Conservation (phyloP, 345 rosid genomes). For the Camelina neglecta region DNA sequence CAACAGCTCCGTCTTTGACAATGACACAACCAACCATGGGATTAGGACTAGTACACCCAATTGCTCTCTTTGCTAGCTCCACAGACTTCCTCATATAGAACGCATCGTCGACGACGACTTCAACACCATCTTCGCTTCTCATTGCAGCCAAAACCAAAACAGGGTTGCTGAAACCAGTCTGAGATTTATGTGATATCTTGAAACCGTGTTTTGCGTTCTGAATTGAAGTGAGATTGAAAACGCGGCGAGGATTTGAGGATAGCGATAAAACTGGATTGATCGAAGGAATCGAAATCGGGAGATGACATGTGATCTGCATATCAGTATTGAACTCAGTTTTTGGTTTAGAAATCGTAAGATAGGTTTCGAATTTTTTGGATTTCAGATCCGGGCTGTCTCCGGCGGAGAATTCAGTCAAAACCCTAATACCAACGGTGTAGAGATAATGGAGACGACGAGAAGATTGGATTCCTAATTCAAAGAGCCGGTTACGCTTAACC, state of each 20-base stretch:
- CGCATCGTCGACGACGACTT: conserved; percentile 55
- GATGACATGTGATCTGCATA: conserved; percentile 39
- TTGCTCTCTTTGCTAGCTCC: conserved; percentile 76
- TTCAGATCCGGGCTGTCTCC: not conserved
- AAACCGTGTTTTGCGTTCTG: conserved; percentile 4
- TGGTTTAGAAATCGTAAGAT: not conserved
- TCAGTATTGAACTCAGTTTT: conserved; percentile 9
- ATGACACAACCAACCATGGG: conserved; percentile 97
- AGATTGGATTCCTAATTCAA: conserved; percentile 7
- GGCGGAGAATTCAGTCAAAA: not conserved
- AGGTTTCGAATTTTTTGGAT: not conserved
- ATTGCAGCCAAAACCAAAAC: conserved; percentile 36
- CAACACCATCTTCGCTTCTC: conserved; percentile 42
- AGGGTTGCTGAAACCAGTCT: not conserved
- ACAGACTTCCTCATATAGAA: conserved; percentile 79
- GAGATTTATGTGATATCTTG: conserved; percentile 38
- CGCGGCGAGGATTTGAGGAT: conserved; percentile 30
- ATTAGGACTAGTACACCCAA: conserved; percentile 88
- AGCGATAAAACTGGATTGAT: conserved; percentile 2
- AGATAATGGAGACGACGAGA: conserved; percentile 5
- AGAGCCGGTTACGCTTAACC: conserved; percentile 11
- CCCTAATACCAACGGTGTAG: conserved; percentile 6
- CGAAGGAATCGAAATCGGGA: conserved; percentile 5
- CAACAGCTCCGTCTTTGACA: conserved; percentile 80
- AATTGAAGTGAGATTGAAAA: conserved; percentile 2